Conservation (phyloP, 1,139 yeast genomes). For the Geotrichum fermentans region DNA sequence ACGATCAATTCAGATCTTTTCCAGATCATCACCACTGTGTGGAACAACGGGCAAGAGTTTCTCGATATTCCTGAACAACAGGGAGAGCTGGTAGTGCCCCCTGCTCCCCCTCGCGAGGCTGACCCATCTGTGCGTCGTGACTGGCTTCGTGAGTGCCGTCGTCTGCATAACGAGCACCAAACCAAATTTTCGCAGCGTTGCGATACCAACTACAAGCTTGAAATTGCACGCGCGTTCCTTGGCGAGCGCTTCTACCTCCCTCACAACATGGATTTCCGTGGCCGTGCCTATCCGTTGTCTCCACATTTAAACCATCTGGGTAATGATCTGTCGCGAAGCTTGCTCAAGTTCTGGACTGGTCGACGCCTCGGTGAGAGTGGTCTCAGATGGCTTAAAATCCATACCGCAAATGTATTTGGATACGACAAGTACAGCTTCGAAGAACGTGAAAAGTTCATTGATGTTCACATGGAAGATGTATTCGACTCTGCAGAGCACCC, state of each 20-base stretch:
- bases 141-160: conserved; percentile 60
- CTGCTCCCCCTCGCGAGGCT: conserved; percentile 53
- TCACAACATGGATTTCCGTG: conserved; percentile 79
- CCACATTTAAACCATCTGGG: conserved; percentile 81
- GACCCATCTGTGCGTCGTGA: conserved; percentile 70
- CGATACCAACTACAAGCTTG: conserved; percentile 87
- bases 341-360: conserved; percentile 86
- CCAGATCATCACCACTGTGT: conserved; percentile 63
- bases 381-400: conserved; percentile 82
- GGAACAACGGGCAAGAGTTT: conserved; percentile 82
- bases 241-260: conserved; percentile 87
- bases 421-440: conserved; percentile 75
- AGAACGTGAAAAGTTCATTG: conserved; percentile 70
- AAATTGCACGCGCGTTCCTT: conserved; percentile 83
- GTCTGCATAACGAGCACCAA: conserved; percentile 55
- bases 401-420: conserved; percentile 83
- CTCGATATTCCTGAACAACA: conserved; percentile 67
- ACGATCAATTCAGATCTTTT: conserved; percentile 73
- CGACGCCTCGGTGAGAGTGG: conserved; percentile 71
- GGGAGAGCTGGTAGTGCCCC: conserved; percentile 54
- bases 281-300: conserved; percentile 91
- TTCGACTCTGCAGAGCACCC: conserved; percentile 71
- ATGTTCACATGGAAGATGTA: conserved; percentile 59
- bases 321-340: conserved; percentile 82
- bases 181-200: conserved; percentile 81